Conservation (phyloP, 306 rosid species). For the Hippophae tibetana region DNA sequence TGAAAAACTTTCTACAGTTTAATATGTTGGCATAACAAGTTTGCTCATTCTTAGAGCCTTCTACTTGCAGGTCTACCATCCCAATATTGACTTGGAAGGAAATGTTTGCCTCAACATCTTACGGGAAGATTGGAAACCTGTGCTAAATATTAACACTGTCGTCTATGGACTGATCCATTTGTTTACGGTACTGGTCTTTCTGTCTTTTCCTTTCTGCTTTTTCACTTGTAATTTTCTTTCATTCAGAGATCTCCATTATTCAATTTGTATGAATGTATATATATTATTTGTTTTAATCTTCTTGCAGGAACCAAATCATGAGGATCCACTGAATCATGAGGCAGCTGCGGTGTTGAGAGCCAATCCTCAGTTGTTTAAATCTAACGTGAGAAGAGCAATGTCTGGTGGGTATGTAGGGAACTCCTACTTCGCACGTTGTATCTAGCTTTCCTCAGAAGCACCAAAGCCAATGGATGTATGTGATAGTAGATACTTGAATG, state of each 20-base stretch:
- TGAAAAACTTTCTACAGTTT: background rate
- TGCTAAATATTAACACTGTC: slow-evolving; percentile 37
- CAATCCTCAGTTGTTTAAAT: slow-evolving; percentile 41
- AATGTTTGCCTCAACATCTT: slow-evolving; percentile 54
- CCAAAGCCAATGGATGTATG: slow-evolving; percentile 23
- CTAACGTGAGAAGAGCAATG: slow-evolving; percentile 53
- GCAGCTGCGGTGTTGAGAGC: slow-evolving; percentile 51
- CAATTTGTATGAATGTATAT: too few species aligned
- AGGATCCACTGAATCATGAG: slow-evolving; percentile 48
- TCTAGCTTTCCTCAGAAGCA: slow-evolving; percentile 11
- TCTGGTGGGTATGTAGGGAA: slow-evolving; percentile 55
- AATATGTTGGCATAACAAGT: background rate
- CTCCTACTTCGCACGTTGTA: slow-evolving; percentile 38
- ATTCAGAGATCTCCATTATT: too few species aligned
- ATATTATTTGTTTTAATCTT: too few species aligned
- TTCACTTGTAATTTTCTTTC: background rate
- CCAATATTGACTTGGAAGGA: slow-evolving; percentile 64
- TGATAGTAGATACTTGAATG: slow-evolving; percentile 29
- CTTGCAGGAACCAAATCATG: slow-evolving; percentile 40
- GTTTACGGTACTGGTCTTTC: slow-evolving; percentile 33
- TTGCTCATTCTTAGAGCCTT: background rate
- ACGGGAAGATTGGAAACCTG: slow-evolving; percentile 60
- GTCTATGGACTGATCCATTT: slow-evolving; percentile 46
- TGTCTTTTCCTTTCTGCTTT: background rate
- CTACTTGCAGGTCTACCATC: slow-evolving; percentile 52